Base-by-base conservation (phyloP, 2,329 filamentous ascomycete genomes). In the Colletotrichum destructivum region DNA sequence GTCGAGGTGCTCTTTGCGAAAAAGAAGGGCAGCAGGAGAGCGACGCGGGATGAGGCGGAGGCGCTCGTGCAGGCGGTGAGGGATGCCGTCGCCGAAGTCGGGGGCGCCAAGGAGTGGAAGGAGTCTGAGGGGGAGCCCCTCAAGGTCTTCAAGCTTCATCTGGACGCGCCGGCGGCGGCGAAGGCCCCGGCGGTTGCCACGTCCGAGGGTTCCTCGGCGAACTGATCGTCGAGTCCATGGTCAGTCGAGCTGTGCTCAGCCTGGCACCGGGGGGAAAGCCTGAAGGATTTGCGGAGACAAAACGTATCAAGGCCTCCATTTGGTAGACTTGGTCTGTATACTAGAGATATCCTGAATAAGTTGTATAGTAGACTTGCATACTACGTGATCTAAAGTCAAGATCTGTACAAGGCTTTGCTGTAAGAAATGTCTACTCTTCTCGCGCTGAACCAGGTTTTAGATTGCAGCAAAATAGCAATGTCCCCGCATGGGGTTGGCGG, bases 1-100 rank as follows among this genome's bases (percentile, higher is more conserved):
- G 94, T 98, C 23, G 92, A 96, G 79, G 78, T 98, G 13, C 77
- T 92, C 64, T 77, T 98, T 60, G 89, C 90, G n/a, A 80, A 79
- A 69, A 89, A 88, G 79, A 95, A 92, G 86, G 88, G 87, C 76
- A 86, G 87, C 70, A 85, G 88, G 73, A 85, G 85, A 69, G 90
- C 93, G 0, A 90, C 85, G 0, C 77, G 77, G 47, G 89, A 90
- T 31, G 91, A 95, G 81, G 90, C 89, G 23, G 79, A 87, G 72
- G 86, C 81, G 31, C 80, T 95, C 55, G 76, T 96, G 38, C 74
- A 71, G 56, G 79, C 74, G 57, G 77, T 88, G 9, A 74, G 76
- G 70, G 82, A 83, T 18, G 75, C 76, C 56, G 73, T 82, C 13
- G 73, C 7, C 16, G 79, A 81, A 56, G 77, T 77, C 16, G 67